These are phyloP conservation scores for Spinellus fusiger DNA, from an alignment of 192 early-diverging fungal genomes.

Conservation along the genomic window DNA sequence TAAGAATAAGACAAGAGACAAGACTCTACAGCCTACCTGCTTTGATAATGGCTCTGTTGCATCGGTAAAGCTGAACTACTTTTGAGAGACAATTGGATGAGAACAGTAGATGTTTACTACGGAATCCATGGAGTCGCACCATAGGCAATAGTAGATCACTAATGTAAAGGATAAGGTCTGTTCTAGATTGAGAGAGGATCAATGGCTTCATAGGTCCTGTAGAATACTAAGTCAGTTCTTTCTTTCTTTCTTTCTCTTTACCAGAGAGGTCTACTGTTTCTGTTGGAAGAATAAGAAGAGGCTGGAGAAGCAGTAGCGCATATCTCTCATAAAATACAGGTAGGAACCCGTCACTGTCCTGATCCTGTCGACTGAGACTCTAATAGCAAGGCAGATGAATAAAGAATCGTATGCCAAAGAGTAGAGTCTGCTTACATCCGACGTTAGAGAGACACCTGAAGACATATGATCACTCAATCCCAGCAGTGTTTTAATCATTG, in stretches of 20 bases:
- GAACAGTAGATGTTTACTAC: too few species aligned
- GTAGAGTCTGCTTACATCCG: slow-evolving; percentile 24
- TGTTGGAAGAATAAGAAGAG: slow-evolving; percentile 47
- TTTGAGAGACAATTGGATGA: too few species aligned
- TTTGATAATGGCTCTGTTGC: neutral
- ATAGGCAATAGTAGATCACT: too few species aligned
- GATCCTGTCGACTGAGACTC: slow-evolving; percentile 31
- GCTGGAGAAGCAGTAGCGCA: slow-evolving; percentile 53
- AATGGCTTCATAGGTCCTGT: neutral
- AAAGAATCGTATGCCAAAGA: neutral
- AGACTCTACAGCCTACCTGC: neutral
- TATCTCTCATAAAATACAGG: slow-evolving; percentile 71
- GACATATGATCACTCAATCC: slow-evolving; percentile 44
- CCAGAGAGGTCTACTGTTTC: slow-evolving; percentile 23
- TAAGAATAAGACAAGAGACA: neutral
- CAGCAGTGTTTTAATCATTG: slow-evolving; percentile 70
- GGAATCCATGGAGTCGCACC: too few species aligned
- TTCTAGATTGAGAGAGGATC: too few species aligned
- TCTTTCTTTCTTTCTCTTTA: slow-evolving; percentile 5
- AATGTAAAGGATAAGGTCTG: too few species aligned
- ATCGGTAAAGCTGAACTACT: too few species aligned
- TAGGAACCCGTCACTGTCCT: slow-evolving; percentile 72
- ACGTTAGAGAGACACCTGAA: slow-evolving; percentile 24
- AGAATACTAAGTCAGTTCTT: slow-evolving; percentile 11
- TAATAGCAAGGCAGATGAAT: neutral